Evolutionary conservation across 2,329 filamentous ascomycete species (phyloP).

Genomic region (Zymoseptoria passerinii): DNA sequence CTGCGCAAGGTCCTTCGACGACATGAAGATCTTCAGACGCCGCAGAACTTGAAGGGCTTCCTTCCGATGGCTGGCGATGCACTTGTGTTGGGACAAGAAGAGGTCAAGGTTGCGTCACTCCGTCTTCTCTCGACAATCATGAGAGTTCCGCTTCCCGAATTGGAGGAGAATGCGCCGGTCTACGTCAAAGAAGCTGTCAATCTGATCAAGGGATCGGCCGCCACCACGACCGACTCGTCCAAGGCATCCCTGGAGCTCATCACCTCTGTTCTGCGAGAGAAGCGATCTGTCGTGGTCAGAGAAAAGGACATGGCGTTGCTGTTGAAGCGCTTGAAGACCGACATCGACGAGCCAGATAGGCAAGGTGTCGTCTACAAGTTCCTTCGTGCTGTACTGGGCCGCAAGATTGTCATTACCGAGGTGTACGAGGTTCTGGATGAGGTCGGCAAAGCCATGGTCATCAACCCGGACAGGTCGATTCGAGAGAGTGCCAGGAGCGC

Average conservation of each 20-base stretch:
- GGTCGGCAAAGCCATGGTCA: conserved; percentile 87
- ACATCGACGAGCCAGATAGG: conserved; percentile 84
- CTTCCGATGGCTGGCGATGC: conserved; percentile 83
- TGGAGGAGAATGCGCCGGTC: conserved; percentile 64
- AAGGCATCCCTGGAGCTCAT: conserved; percentile 86
- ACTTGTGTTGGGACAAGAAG: conserved; percentile 75
- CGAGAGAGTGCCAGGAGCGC: conserved; percentile 79
- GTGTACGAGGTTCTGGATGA: conserved; percentile 90
- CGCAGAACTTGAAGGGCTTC: conserved; percentile 74
- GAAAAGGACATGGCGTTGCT: conserved; percentile 76
- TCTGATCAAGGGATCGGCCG: conserved; percentile 65
- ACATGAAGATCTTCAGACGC: conserved; percentile 69
- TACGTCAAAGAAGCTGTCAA: conserved; percentile 80
- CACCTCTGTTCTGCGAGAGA: conserved; percentile 74
- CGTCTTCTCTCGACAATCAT: conserved; percentile 77
- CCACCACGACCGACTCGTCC: conserved; percentile 72
- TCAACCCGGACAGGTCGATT: conserved; percentile 82
- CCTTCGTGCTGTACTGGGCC: conserved; percentile 73
- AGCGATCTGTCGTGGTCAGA: conserved; percentile 65
- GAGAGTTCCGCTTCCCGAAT: conserved; percentile 63
- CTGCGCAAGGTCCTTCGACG: conserved; percentile 80
- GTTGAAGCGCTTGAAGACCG: conserved; percentile 71
- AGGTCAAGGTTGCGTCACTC: conserved; percentile 82
- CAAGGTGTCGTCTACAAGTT: conserved; percentile 95
- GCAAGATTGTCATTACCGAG: conserved; percentile 74